A percentile compares a stretch with the other conserved stretches of the same genome.
These are phyloP conservation scores for Telfairia occidentalis DNA, from an alignment of 331 rosid genomes.

Conservation along the genomic window DNA sequence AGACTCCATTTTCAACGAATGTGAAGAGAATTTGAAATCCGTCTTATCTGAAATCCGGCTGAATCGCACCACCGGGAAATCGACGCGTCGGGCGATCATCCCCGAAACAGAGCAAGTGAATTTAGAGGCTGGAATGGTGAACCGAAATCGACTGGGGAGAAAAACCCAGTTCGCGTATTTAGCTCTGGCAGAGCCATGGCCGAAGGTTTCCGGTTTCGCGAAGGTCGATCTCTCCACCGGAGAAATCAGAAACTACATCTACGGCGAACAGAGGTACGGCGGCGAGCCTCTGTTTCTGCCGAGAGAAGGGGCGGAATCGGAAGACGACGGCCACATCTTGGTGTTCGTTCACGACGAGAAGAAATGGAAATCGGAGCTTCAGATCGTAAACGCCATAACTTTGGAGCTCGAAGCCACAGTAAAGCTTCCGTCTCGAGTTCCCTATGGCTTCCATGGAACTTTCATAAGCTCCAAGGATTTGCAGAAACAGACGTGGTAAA, in stretches of 20 bases:
- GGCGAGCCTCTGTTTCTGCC: constrained; percentile 94
- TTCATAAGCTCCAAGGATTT: constrained; percentile 53
- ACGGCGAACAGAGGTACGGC: constrained; percentile 54
- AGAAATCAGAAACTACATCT: constrained; percentile 37
- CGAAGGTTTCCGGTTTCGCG: constrained; percentile 83
- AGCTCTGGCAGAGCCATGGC: constrained; percentile 95
- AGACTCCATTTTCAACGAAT: constrained; percentile 84
- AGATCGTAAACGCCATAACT: constrained; percentile 53
- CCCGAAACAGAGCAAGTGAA: constrained; percentile 42
- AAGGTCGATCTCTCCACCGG: constrained; percentile 65
- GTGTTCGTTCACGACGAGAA: constrained; percentile 82
- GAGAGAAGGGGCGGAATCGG: constrained; percentile 26
- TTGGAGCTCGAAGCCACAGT: constrained; percentile 61
- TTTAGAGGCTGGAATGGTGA: constrained; percentile 94
- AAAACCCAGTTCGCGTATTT: constrained; percentile 61
- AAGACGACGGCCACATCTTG: constrained; percentile 69
- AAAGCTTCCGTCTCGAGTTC: constrained; percentile 73
- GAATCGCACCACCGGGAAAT: constrained; percentile 53
- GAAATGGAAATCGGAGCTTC: constrained; percentile 68
- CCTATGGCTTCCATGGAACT: constrained; percentile 94
- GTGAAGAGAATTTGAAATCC: constrained; percentile 59
- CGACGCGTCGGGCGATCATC: constrained; percentile 47
- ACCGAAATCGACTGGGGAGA: constrained; percentile 58
- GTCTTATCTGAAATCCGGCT: constrained; percentile 68
- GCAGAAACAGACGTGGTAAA: constrained; percentile 35